Base-by-base conservation (phyloP, 495 filamentous ascomycete genomes). In the Baudoinia panamericana region DNA sequence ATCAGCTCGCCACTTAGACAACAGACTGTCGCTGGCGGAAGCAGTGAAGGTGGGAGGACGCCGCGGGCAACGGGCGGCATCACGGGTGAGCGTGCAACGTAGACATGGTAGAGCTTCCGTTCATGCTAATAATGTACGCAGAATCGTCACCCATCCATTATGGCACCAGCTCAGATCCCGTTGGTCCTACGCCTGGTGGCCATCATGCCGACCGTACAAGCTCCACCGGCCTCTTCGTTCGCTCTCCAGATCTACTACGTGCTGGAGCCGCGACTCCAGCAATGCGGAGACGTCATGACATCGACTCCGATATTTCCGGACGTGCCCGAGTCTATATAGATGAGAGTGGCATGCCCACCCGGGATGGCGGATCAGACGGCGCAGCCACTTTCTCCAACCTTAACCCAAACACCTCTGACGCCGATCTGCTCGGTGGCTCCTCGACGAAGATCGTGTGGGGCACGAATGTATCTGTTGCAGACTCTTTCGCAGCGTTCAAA, bases 141-240 rank as follows among this genome's bases (percentile, higher is more conserved):
- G 86, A 86, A 49, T 95, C 86, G 0, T 95, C 86, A 6, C 86
- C 86, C 1, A 84, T 95, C 50, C 77, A 77, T 48, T 95, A 93
- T 52, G 79, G 78, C 21, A 72, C 86, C 32, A 92, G 82, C 56
- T 90, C 86, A 23, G 90, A 83, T 56, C 84, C 84, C 2, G 73
- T 73, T 15, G 71, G 75, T 41, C 55, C 54, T 15, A 18, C 43
- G 0, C 18, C 28, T 18, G 43, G 58, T 41, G 67, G 66, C 43
- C 73, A 71, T 39, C 74, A 73, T 10, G 18, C 42, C 50, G 75
- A 76, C 27, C 71, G 81, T 55, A 88, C 81, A 58, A 80, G 81
- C 41, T 85, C 81, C 64, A 92, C 84, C 54, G 81, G 75, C 8
- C 67, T 95, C 12, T 95, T 95, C 54, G 80, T 95, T 8, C 71